Evolutionary conservation across 176 grass and related monocot species (phyloP).

Genomic region (Avena eriantha): DNA sequence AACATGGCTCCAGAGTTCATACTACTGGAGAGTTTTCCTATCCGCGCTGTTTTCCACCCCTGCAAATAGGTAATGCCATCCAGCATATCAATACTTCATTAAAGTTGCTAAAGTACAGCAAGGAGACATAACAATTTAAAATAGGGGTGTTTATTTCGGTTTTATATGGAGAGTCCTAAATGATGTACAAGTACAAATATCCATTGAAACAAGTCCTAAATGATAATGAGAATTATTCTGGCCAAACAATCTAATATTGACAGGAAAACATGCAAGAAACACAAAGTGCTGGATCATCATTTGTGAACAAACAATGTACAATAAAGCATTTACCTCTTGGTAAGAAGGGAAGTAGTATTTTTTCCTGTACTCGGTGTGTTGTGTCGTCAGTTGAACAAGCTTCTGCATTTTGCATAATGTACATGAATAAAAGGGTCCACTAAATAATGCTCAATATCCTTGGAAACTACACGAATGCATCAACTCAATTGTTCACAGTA

Average conservation of each 20-base stretch:
- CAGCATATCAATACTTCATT: background rate
- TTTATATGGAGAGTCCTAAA: background rate
- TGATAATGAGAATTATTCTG: background rate
- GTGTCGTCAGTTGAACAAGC: conserved; percentile 71
- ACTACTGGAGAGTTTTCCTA: conserved; percentile 49
- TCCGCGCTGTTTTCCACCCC: conserved; percentile 63
- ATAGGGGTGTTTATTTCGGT: background rate
- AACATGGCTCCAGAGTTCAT: conserved; percentile 60
- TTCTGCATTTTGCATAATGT: conserved; percentile 61
- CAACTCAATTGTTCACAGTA: background rate
- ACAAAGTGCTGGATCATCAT: conserved; percentile 13
- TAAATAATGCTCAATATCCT: background rate
- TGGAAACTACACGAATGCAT: conserved; percentile 1
- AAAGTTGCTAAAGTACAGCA: background rate
- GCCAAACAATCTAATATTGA: background rate
- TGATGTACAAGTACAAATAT: background rate
- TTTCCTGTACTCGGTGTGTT: conserved; percentile 61
- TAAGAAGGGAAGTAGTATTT: conserved; percentile 68
- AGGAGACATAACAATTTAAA: background rate
- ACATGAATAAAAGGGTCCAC: conserved; percentile 9
- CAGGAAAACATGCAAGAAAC: background rate
- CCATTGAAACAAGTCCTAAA: no score
- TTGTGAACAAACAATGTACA: conserved; percentile 26
- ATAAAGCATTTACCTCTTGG: conserved; percentile 56
- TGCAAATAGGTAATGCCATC: conserved; percentile 39